A percentile compares a stretch with the other conserved stretches of the same genome.
Evolutionary conservation across 768 basidiomycete species (phyloP).

Genomic region (Rhodotorula babjevae): DNA sequence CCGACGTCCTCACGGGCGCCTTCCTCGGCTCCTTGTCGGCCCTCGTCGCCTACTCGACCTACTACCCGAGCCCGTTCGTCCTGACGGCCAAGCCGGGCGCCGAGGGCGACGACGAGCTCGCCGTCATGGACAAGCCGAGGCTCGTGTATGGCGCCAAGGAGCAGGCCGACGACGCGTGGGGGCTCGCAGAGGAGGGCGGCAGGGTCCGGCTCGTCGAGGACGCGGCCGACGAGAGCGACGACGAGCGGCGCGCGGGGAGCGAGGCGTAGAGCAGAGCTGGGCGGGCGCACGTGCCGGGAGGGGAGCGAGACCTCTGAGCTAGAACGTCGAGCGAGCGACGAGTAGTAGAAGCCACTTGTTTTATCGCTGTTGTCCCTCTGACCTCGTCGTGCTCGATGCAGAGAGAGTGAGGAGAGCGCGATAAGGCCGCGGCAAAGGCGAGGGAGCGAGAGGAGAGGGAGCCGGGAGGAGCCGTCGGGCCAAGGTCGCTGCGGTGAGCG

Average conservation of each 20-base stretch:
- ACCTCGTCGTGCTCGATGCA: too few species aligned
- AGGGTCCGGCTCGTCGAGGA: neutral
- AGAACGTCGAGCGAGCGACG: too few species aligned
- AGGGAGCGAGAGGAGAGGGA: too few species aligned
- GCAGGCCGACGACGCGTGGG: neutral
- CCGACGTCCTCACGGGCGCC: constrained; percentile 27
- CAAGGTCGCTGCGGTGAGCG: too few species aligned
- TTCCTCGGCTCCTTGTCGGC: constrained; percentile 13
- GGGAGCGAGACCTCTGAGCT: too few species aligned
- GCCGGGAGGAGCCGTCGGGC: too few species aligned
- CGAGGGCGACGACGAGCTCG: neutral
- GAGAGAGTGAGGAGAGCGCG: too few species aligned
- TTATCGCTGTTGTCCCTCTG: too few species aligned
- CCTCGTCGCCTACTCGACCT: constrained; percentile 11
- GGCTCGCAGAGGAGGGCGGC: neutral
- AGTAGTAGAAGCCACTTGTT: too few species aligned
- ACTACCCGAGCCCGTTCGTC: constrained; percentile 22
- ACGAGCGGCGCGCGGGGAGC: neutral
- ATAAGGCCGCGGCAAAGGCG: too few species aligned
- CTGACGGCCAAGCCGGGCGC: neutral
- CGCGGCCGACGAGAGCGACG: neutral
- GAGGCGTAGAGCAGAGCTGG: neutral
- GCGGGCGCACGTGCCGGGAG: neutral
- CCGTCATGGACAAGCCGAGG: constrained; percentile 6
- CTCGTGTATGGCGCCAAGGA: constrained; percentile 1